Evolutionary conservation across 129 eudicot species (phyloP), one percentile per base, ranked within the genome.

Genomic region (Lactuca sativa): DNA sequence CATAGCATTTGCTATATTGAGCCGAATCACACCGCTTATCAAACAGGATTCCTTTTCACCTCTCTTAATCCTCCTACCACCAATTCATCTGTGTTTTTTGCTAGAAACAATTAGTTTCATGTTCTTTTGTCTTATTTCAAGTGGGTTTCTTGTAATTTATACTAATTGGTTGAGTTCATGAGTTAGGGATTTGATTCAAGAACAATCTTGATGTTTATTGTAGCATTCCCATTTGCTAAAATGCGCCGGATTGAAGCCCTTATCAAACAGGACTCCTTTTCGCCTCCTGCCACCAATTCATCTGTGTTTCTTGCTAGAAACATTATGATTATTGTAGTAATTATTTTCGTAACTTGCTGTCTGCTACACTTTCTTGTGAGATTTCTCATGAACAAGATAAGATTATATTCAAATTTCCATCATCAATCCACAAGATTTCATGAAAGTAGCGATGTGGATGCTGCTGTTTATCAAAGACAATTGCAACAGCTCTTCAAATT

Each of bases 401-500:
- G 81, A 62, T 78, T 83, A 9, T 51, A 55, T 43, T 74, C 74
- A 11, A 64, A 75, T 16, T 47, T 84, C 33, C 76, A 70, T 38
- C 34, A 59, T 51, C 81, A 80, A 16, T 79, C 95, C 49, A 70
- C 72, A 56, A 70, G 81, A 73, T 57, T 81, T 78, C 95, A 83
- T 41, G 82, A 82, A 67, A 51, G 38, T 30, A 16, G 44, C 47
- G 67, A 82, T 51, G 70, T 83, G 14, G 54, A 40, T 62, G 77
- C 88, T 54, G 78, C 72, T 32, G 70, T 82, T 44, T 76, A 73
- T 62, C 97, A 84, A 67, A 86, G 97, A 59, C 97, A 91, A 59
- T 78, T 91, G 64, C 96, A 88, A 58, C 88, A 88, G 2, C 96
- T 91, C 54, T 91, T 91, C 73, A 78, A 80, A 44, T 60, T 88